Base-by-base conservation (phyloP, 768 basidiomycete species). In the Ramaria rubella region DNA sequence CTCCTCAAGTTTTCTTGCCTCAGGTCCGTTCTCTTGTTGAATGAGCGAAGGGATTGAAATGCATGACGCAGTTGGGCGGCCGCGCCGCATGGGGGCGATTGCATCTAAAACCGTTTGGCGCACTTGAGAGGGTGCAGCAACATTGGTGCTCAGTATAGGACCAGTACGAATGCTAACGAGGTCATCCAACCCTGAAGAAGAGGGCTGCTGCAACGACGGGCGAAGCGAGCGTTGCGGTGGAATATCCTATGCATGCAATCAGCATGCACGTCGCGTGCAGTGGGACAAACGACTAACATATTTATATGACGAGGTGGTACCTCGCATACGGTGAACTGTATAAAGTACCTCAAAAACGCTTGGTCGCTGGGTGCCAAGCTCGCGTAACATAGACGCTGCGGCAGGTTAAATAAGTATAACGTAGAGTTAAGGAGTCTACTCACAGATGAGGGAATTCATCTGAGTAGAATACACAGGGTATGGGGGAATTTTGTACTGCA, bases 401-500 rank as follows among this genome's bases (percentile, higher is more conserved):
- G 53, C 36, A 55, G 19, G 57, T 48, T 15, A 27, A 45, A 54
- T 59, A 34, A 27, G 29, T 33, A 61, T 40, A 44, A 29, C 19
- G 36, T 17, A 17, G 49, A 51, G 40, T n/a, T 27, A 23, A 62
- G 48, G 31, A 78, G 63, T 6, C 51, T 31, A 40, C 69, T 52
- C 63, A 94, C 92, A 85, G 58, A 96, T 94, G 43, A 94, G 68
- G 49, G 81, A 75, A 61, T 87, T 92, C 78, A 97, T 81, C 59
- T 88, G 81, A 4, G 77, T 70, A 2, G 93, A 94, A 68, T 94
- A 96, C 1, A 86, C 79, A 1, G 91, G 91, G 68, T 90, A 94
- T 31, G 90, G 81, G 2, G 92, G 93, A 46, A 89, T 88, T 62
- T 85, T 86, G 70, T 97, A 99, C 65, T 94, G 92, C 33, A 94